Evolutionary conservation across 2,329 filamentous ascomycete species (phyloP).

Genomic region (Macroventuria anomochaeta): DNA sequence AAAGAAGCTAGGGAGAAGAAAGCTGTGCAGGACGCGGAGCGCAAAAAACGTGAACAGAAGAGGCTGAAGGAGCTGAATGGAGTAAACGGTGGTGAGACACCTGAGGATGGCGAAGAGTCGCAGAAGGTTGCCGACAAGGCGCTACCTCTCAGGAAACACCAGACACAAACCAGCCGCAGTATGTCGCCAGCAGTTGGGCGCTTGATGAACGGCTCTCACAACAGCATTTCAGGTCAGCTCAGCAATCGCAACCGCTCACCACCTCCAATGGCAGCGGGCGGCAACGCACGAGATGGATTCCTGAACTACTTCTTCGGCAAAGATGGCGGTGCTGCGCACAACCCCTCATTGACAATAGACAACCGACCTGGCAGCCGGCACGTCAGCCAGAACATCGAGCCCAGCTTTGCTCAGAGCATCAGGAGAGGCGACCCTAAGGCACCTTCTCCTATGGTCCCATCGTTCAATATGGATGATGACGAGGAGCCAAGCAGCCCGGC

Average conservation of each 20-base stretch:
- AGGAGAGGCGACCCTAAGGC: constrained; percentile 69
- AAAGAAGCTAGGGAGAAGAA: constrained; percentile 95
- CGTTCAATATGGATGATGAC: constrained; percentile 38
- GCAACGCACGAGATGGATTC: constrained; percentile 81
- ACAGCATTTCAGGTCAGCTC: constrained; percentile 66
- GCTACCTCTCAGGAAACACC: constrained; percentile 66
- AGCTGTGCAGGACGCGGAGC: constrained; percentile 79
- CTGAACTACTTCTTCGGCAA: constrained; percentile 99
- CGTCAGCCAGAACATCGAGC: constrained; percentile 78
- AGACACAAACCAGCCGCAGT: constrained; percentile 70
- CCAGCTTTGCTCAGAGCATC: constrained; percentile 83
- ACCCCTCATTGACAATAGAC: constrained; percentile 50
- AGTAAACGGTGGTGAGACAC: constrained; percentile 62
- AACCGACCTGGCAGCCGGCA: constrained; percentile 64
- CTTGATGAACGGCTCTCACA: constrained; percentile 65
- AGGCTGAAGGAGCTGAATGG: constrained; percentile 81
- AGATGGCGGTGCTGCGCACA: constrained; percentile 67
- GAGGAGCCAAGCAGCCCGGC: constrained; percentile 49
- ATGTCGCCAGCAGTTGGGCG: constrained; percentile 79
- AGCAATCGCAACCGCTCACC: constrained; percentile 70
- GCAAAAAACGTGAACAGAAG: constrained; percentile 81
- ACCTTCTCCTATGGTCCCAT: constrained; percentile 43
- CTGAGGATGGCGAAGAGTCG: constrained; percentile 68
- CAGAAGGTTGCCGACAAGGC: constrained; percentile 62
- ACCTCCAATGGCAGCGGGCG: constrained; percentile 63